Evolutionary conservation across 352 stramenopile genomes (phyloP), one percentile per base, ranked within the genome.

Genomic region (Phytophthora hibernalis): DNA sequence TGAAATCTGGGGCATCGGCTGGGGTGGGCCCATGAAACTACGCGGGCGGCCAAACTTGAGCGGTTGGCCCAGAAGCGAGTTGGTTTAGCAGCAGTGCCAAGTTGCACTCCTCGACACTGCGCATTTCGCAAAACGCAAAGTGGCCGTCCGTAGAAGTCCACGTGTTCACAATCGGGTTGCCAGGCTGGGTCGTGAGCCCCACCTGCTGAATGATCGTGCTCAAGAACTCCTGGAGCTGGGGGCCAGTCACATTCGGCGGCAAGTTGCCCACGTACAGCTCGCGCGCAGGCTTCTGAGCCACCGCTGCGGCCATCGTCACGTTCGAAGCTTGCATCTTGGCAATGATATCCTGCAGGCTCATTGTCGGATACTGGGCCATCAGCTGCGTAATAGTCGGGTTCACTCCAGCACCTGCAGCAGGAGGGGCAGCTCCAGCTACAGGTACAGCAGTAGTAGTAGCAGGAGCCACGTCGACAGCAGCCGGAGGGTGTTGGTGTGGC

Each of bases 121-220:
- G 83, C 89, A 96, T 96, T 65, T 96, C 89, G 33, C 87, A 95
- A 45, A 96, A 96, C 1, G 89, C 89, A 54, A 95, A 96, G 31
- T 95, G 87, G 22, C 87, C 87, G 43, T 95, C 89, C 2, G 83
- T 89, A 11, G 89, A 96, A 49, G 93, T 90, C 89, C 89, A 96
- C 57, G 87, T 93, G 59, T 85, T 91, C 40, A 93, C 43, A 57
- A 96, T 96, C 7, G 89, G 87, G 44, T 92, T 95, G 1, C 89
- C 89, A 16, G 85, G 82, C 40, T 94, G 83, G 13, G 82, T 78
- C 4, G 72, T 88, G 33, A 96, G 75, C 3, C 89, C 89, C 31
- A 96, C 87, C 55, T 96, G 87, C 52, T 93, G 87, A 51, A 96
- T 93, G 59, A 96, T 96, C 18, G 89, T 95, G 20, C 85, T 87